These are phyloP conservation scores for Cladophialophora immunda DNA, from an alignment of 2,329 filamentous ascomycete species.

Conservation along the genomic window DNA sequence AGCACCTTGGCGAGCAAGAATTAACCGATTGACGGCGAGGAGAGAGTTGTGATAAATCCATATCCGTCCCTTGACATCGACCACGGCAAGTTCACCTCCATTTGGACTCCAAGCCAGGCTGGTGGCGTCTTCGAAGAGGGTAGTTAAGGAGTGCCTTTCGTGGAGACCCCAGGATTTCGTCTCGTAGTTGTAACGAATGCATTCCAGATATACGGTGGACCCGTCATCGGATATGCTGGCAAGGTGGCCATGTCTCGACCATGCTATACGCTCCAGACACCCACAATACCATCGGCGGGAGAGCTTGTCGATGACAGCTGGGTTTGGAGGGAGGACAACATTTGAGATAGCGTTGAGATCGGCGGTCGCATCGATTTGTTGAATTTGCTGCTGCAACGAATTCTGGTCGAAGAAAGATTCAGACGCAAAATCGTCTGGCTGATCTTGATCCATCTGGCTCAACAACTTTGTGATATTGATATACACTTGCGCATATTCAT, in stretches of 20 bases:
- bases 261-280: conserved; percentile 35
- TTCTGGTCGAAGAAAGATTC: conserved; percentile 39
- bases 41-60: conserved; percentile 73
- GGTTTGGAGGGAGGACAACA: conserved; percentile 32
- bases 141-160: conserved; percentile 30
- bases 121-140: conserved; percentile 50
- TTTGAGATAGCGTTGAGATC: conserved; percentile 27
- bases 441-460: conserved; percentile 28
- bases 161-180: conserved; percentile 31
- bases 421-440: conserved; percentile 36
- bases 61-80: conserved; percentile 81
- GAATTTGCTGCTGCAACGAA: conserved; percentile 34
- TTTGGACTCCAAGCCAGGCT: conserved; percentile 84
- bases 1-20: conserved; percentile 67
- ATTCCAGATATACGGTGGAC: conserved; percentile 34
- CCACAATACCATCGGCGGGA: conserved; percentile 34
- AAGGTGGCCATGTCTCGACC: conserved; percentile 39
- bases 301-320: conserved; percentile 31
- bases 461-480: conserved; percentile 17
- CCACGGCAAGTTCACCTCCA: conserved; percentile 80
- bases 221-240: conserved; percentile 38
- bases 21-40: conserved; percentile 76
- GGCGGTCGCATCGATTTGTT: conserved; percentile 33
- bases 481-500: neutral
- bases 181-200: conserved; percentile 30